Conservation (phyloP, 2,329 filamentous ascomycete genomes). For the Fusarium nanum region DNA sequence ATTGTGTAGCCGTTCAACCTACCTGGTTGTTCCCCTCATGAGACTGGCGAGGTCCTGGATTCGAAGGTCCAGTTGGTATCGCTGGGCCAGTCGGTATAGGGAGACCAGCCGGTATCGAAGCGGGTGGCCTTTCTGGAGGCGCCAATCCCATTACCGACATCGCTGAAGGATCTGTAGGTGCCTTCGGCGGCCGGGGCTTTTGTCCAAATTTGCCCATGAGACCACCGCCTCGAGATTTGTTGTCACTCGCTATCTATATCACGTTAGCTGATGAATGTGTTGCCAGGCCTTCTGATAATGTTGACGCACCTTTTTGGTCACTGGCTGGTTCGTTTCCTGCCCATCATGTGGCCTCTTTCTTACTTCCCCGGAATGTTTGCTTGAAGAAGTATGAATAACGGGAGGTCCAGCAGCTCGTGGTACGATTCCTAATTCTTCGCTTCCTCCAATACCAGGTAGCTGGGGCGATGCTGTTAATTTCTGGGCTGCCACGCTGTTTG, state of each 20-base stretch:
- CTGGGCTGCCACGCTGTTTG: conserved; percentile 6
- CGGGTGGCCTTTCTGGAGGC: conserved; percentile 58
- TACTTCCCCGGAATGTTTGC: conserved; percentile 37
- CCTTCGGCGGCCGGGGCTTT: conserved; percentile 45
- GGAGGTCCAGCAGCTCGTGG: conserved; percentile 51
- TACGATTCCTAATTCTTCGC: conserved; percentile 24
- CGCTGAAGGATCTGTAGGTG: conserved; percentile 62
- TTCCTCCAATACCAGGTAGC: conserved; percentile 37
- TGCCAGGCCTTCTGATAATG: background rate
- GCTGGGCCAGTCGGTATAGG: conserved; percentile 24
- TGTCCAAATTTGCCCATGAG: conserved; percentile 54
- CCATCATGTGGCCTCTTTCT: conserved; percentile 61
- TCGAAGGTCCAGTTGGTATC: conserved; percentile 37
- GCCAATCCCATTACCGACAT: conserved; percentile 63
- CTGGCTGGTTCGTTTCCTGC: conserved; percentile 47
- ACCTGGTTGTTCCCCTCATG: conserved; percentile 41
- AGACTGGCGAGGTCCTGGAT: conserved; percentile 35
- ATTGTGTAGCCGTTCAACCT: background rate
- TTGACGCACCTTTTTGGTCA: conserved; percentile 57
- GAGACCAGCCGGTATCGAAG: conserved; percentile 37
- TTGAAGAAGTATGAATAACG: conserved; percentile 54
- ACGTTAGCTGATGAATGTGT: conserved; percentile 38
- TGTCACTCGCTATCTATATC: conserved; percentile 49
- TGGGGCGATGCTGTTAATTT: conserved; percentile 15
- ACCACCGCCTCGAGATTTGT: conserved; percentile 47